phyloP scores from a whole-genome alignment of 768 basidiomycete species.

The Phallus indusiatus region DNA sequence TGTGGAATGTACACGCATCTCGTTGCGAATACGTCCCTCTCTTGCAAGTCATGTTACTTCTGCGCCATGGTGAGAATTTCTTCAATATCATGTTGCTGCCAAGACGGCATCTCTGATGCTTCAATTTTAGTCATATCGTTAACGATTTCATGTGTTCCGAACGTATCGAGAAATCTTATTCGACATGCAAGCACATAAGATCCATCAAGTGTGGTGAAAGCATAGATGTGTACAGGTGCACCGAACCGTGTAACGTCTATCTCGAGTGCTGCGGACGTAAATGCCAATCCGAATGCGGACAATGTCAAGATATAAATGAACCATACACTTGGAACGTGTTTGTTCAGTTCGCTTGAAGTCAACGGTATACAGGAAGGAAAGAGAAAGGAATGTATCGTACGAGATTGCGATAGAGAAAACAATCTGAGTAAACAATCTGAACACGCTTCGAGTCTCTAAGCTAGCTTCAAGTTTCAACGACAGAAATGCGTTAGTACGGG shows the following conservation, averaged over 20 bases:
- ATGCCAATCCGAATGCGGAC: conserved; percentile 40
- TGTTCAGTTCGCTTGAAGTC: too few species aligned
- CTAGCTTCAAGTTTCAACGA: too few species aligned
- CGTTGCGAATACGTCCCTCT: conserved; percentile 36
- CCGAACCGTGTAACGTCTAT: conserved; percentile 28
- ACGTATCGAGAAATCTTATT: conserved; percentile 34
- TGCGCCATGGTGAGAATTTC: conserved; percentile 40
- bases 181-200: conserved; percentile 45
- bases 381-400: too few species aligned
- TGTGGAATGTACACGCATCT: conserved; percentile 48
- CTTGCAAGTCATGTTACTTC: conserved; percentile 45
- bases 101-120: neutral
- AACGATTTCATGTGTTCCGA: conserved; percentile 39
- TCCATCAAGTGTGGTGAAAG: conserved; percentile 39
- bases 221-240: conserved; percentile 31
- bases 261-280: conserved; percentile 45
- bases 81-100: neutral
- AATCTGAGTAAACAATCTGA: too few species aligned
- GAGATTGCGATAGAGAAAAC: too few species aligned
- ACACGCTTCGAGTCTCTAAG: too few species aligned
- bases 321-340: too few species aligned
- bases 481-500: too few species aligned
- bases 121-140: conserved; percentile 31
- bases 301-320: conserved; percentile 32
- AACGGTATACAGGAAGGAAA: too few species aligned